Percentiles rank a stretch among this genome's conserved stretches.
Conservation (phyloP, 208 protist genomes). For the Acanthamoeba castellanii region DNA sequence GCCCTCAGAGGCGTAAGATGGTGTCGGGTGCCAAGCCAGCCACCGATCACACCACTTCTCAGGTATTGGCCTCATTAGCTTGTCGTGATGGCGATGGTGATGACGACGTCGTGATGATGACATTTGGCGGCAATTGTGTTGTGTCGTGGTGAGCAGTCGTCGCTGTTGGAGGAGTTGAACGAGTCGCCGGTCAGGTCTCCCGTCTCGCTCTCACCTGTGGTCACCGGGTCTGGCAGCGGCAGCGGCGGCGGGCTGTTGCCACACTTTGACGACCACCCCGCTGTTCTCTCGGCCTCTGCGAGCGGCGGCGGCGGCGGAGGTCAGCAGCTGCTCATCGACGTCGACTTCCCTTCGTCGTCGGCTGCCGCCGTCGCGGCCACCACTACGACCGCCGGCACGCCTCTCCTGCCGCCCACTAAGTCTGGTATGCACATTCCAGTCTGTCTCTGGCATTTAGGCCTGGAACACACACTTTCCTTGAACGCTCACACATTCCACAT, state of each 20-base stretch:
- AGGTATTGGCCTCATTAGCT: background rate
- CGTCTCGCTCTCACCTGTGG: background rate
- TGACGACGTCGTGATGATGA: too few relatives aligned
- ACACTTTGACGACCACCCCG: background rate
- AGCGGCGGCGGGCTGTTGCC: background rate
- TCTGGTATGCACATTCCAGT: background rate
- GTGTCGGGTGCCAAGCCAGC: background rate
- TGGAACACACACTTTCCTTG: too few relatives aligned
- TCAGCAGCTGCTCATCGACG: background rate
- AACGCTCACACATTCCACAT: too few relatives aligned
- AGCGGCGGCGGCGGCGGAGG: background rate
- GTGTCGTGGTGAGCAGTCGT: background rate
- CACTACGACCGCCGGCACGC: background rate
- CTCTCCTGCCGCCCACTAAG: background rate
- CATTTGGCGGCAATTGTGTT: too few relatives aligned
- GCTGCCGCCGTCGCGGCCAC: background rate
- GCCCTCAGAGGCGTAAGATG: background rate
- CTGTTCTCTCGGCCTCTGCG: background rate
- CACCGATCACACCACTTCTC: background rate
- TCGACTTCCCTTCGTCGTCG: background rate
- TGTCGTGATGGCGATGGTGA: too few relatives aligned
- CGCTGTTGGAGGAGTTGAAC: background rate
- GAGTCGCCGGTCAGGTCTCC: background rate
- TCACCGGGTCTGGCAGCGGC: background rate
- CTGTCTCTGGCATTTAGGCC: too few relatives aligned